Evolutionary conservation across 2,329 filamentous ascomycete species (phyloP).

Genomic region (Periconia macrospinosa): DNA sequence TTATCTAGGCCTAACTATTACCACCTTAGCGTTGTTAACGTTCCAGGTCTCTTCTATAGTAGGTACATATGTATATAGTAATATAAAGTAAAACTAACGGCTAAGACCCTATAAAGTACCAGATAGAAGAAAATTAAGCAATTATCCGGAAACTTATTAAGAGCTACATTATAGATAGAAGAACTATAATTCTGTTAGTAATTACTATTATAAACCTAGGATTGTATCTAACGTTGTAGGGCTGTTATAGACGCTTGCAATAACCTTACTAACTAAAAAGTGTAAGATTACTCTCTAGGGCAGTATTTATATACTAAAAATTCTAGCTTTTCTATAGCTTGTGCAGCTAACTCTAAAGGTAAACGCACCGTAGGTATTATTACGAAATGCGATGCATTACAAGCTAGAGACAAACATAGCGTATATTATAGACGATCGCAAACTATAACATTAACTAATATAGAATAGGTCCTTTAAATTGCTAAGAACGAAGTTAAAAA

Average conservation of each 20-base stretch:
- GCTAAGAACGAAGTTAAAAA: slow-evolving; percentile 11
- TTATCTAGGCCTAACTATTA: slow-evolving; percentile 43
- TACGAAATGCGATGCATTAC: slow-evolving; percentile 42
- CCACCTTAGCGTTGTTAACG: slow-evolving; percentile 47
- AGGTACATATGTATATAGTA: background rate
- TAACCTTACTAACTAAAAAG: slow-evolving; percentile 14
- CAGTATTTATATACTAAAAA: background rate
- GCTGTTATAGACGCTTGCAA: slow-evolving; percentile 14
- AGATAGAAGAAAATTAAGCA: slow-evolving; percentile 9
- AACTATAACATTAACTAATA: background rate
- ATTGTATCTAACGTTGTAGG: slow-evolving; percentile 1
- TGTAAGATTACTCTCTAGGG: slow-evolving; percentile 2
- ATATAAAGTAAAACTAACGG: background rate
- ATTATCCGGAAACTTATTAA: slow-evolving; percentile 11
- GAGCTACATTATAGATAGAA: slow-evolving; percentile 8
- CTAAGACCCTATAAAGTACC: slow-evolving; percentile 13
- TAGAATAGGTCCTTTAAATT: slow-evolving; percentile 8
- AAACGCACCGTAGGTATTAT: slow-evolving; percentile 55
- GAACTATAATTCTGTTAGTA: slow-evolving; percentile 9
- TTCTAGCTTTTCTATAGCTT: slow-evolving; percentile 26
- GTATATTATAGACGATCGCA: background rate
- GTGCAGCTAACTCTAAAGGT: slow-evolving; percentile 48
- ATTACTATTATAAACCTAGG: background rate
- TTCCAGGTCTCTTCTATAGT: slow-evolving; percentile 45
- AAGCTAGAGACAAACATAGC: slow-evolving; percentile 10